Conservation (phyloP, 192 early-diverging fungal genomes). For the Entrophospora sp. region DNA sequence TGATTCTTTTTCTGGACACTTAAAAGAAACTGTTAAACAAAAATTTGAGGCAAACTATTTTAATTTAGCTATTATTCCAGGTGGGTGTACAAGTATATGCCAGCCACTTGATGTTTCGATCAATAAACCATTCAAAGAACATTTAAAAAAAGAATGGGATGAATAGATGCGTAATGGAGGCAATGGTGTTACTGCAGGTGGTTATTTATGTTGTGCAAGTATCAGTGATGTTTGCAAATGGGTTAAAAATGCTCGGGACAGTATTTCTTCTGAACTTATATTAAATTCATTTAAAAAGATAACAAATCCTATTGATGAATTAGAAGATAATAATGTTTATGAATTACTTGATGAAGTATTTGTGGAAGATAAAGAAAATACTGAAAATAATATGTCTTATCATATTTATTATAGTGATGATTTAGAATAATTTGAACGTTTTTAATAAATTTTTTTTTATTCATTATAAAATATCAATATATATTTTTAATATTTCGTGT, state of each 20-base stretch:
- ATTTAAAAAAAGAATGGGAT: slow-evolving; percentile 1
- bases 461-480: no score
- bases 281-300: background rate
- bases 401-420: no score
- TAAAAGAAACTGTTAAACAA: background rate
- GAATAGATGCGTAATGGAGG: background rate
- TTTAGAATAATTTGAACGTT: no score
- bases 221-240: background rate
- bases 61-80: slow-evolving; percentile 1
- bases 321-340: no score
- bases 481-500: no score
- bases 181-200: background rate
- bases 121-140: slow-evolving; percentile 8
- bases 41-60: background rate
- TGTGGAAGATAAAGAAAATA: no score
- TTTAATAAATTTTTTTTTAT: no score
- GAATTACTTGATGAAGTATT: no score
- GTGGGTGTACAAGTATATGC: slow-evolving; percentile 4
- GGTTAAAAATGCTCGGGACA: background rate
- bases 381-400: no score
- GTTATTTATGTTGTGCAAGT: background rate
- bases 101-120: slow-evolving; percentile 1
- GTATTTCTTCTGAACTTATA: background rate
- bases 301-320: no score
- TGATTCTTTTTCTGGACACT: background rate